Percentiles rank a stretch among this genome's conserved stretches.
Evolutionary conservation across 1,139 yeast genomes (phyloP).

Genomic region (Sugiyamaella neomexicana): DNA sequence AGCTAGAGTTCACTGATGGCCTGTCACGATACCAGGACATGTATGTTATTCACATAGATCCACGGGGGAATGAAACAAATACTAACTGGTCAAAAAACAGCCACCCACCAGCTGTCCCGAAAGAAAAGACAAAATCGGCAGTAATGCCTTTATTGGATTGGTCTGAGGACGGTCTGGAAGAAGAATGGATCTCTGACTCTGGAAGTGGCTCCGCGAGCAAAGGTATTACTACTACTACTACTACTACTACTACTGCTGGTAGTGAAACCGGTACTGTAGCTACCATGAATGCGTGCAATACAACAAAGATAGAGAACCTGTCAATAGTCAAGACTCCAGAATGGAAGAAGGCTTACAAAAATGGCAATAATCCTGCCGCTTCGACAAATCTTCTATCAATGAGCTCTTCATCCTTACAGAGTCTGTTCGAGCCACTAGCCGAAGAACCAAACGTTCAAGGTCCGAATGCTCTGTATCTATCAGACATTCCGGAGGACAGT

Average conservation of each 20-base stretch:
- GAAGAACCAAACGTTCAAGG: background rate
- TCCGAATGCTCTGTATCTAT: background rate
- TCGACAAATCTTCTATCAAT: background rate
- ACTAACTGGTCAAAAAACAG: background rate
- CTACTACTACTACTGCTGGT: background rate
- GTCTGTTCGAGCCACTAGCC: slow-evolving; percentile 12
- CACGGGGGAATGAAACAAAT: background rate
- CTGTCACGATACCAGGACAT: slow-evolving; percentile 9
- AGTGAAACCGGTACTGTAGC: background rate
- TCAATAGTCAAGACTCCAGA: slow-evolving; percentile 19
- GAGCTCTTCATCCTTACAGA: slow-evolving; percentile 13
- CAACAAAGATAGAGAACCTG: slow-evolving; percentile 13
- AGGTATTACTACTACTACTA: background rate
- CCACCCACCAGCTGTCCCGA: background rate
- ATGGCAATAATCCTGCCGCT: background rate
- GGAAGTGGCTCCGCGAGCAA: background rate
- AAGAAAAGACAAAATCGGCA: background rate
- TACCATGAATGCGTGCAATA: slow-evolving; percentile 1
- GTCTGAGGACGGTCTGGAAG: slow-evolving; percentile 19
- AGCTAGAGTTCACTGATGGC: slow-evolving; percentile 10
- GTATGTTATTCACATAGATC: background rate
- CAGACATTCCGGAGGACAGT: slow-evolving; percentile 13
- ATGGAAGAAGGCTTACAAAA: slow-evolving; percentile 22
- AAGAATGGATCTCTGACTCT: slow-evolving; percentile 9
- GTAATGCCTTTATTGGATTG: slow-evolving; percentile 15